Evolutionary conservation across 495 filamentous ascomycete species (phyloP).

Genomic region (Penicillium malachiteum): DNA sequence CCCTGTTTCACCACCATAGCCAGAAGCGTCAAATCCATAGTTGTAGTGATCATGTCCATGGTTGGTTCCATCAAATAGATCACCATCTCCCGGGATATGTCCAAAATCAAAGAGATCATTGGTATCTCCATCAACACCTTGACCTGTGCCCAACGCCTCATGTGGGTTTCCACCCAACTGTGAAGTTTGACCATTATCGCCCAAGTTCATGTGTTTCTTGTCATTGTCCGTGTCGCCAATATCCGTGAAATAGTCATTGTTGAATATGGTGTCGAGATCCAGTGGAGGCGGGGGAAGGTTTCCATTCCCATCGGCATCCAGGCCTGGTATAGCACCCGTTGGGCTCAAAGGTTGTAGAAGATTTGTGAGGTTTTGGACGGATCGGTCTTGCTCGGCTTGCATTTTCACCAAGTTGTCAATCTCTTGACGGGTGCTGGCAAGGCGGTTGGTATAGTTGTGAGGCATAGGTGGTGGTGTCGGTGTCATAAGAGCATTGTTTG

Average conservation of each 20-base stretch:
- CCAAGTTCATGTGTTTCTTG: constrained; percentile 21
- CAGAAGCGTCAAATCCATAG: constrained; percentile 31
- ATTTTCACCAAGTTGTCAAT: constrained; percentile 72
- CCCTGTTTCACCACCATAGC: constrained; percentile 24
- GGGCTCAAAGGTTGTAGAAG: constrained; percentile 76
- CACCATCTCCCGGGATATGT: constrained; percentile 37
- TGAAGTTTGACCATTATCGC: constrained; percentile 12
- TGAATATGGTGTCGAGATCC: constrained; percentile 70
- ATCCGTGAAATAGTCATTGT: constrained; percentile 60
- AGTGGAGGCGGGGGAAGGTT: constrained; percentile 43
- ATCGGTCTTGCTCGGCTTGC: constrained; percentile 67
- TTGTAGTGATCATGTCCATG: constrained; percentile 28
- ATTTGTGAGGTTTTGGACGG: constrained; percentile 68
- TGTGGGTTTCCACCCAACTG: constrained; percentile 7
- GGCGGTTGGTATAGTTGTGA: constrained; percentile 46
- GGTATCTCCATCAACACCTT: constrained; percentile 27
- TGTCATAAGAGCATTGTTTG: constrained; percentile 58
- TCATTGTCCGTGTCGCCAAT: constrained; percentile 33
- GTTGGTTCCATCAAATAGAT: constrained; percentile 37
- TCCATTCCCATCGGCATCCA: constrained; percentile 48
- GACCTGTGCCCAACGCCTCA: constrained; percentile 8
- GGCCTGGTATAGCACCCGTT: constrained; percentile 73
- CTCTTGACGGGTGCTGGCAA: constrained; percentile 65
- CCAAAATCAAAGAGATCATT: constrained; percentile 46
- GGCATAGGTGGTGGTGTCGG: constrained; percentile 61